Percentiles rank a stretch among this genome's conserved stretches.
phyloP scores from a whole-genome alignment of 139 green algal species.

The Chlamydomonas sp. region DNA sequence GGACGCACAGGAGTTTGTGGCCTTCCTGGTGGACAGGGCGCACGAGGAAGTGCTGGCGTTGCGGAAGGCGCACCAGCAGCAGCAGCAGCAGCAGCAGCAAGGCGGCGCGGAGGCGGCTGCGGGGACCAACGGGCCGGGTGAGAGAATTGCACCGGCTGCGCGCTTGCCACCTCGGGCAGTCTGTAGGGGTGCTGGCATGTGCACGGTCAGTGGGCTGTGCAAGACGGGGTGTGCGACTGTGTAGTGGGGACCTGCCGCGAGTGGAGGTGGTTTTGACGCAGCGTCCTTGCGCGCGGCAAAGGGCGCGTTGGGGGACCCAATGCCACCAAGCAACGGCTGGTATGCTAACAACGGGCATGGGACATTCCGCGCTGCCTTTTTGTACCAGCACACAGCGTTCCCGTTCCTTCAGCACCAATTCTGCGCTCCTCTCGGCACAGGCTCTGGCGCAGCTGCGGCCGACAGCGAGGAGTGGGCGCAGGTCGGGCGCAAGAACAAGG shows the following conservation, averaged over 20 bases:
- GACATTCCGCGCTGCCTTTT: too few species aligned
- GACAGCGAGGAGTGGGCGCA: constrained; percentile 59
- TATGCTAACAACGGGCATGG: too few species aligned
- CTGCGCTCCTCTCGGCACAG: background rate
- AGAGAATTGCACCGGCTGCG: background rate
- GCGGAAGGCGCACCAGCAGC: constrained; percentile 25
- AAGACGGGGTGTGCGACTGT: too few species aligned
- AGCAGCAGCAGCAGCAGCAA: background rate
- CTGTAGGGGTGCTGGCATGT: too few species aligned
- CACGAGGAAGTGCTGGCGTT: constrained; percentile 78
- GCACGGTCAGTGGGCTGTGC: too few species aligned
- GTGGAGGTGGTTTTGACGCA: too few species aligned
- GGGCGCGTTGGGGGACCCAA: too few species aligned
- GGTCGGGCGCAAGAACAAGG: constrained; percentile 58
- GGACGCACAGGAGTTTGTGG: constrained; percentile 83
- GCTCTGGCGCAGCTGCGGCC: background rate
- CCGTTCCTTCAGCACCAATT: background rate
- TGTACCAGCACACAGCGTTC: too few species aligned
- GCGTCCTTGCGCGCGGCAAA: too few species aligned
- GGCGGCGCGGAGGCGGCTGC: background rate
- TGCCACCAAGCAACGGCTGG: too few species aligned
- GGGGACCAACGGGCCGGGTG: constrained; percentile 1
- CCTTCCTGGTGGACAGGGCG: constrained; percentile 74
- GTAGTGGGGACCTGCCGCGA: too few species aligned
- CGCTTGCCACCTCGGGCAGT: too few species aligned